Evolutionary conservation across 192 early-diverging fungal species (phyloP).

Genomic region (Chytriomyces sp.): DNA sequence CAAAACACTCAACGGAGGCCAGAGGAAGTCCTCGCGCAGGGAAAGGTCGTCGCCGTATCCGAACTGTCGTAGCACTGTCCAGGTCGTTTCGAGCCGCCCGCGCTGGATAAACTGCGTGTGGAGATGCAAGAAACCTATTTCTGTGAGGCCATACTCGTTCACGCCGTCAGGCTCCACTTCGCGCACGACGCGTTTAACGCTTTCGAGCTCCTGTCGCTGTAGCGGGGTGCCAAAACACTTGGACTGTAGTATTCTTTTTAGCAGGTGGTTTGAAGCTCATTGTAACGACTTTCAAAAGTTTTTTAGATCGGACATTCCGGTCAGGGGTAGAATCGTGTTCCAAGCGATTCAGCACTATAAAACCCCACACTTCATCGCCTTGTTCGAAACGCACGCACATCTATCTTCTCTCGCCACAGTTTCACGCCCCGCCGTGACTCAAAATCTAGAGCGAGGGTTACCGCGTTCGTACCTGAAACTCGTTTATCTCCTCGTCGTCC

Average conservation of each 20-base stretch:
- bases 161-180: slow-evolving; percentile 89
- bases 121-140: slow-evolving; percentile 90
- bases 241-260: slow-evolving; percentile 46
- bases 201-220: slow-evolving; percentile 93
- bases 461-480: slow-evolving; percentile 74
- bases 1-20: slow-evolving; percentile 58
- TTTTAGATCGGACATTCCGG: too few species aligned
- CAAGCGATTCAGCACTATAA: too few species aligned
- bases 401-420: too few species aligned
- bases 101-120: slow-evolving; percentile 97
- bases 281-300: too few species aligned
- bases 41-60: slow-evolving; percentile 96
- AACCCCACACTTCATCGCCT: too few species aligned
- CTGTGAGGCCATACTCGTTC: slow-evolving; percentile 81
- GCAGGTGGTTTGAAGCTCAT: too few species aligned
- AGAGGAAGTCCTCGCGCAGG: slow-evolving; percentile 87
- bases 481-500: slow-evolving; percentile 94
- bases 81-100: slow-evolving; percentile 96
- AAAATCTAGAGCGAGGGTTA: too few species aligned
- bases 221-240: slow-evolving; percentile 98
- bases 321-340: too few species aligned
- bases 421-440: too few species aligned
- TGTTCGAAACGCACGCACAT: too few species aligned
- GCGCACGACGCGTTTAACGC: slow-evolving; percentile 92
- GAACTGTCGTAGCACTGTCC: slow-evolving; percentile 95